A percentile compares a stretch with the other conserved stretches of the same genome.
Conservation (phyloP, 208 protist genomes). For the Lotmaria passim region DNA sequence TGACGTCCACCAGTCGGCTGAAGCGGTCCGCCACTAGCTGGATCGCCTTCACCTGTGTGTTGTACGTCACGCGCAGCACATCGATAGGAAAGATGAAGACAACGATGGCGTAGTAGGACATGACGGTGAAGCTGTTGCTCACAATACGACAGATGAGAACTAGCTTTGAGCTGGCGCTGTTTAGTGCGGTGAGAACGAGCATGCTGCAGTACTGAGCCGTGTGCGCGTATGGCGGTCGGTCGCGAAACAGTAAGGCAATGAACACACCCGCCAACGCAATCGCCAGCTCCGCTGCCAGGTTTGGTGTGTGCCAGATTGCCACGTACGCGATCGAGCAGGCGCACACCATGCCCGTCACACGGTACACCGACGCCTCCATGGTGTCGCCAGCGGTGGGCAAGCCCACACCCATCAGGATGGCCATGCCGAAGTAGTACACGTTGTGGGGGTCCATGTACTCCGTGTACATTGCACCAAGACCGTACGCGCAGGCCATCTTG, state of each 20-base stretch:
- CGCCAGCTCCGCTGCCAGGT: slow-evolving; percentile 29
- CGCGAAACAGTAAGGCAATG: slow-evolving; percentile 42
- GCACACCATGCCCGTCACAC: slow-evolving; percentile 53
- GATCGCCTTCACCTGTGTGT: slow-evolving; percentile 39
- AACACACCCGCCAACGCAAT: slow-evolving; percentile 41
- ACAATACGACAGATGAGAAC: slow-evolving; percentile 46
- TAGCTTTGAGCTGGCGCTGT: slow-evolving; percentile 29
- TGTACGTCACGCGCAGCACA: slow-evolving; percentile 44
- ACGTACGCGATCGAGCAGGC: slow-evolving; percentile 53
- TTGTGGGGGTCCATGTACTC: slow-evolving; percentile 49
- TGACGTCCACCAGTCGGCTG: slow-evolving; percentile 38
- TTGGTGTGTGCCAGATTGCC: slow-evolving; percentile 37
- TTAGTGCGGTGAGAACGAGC: slow-evolving; percentile 39
- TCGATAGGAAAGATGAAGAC: slow-evolving; percentile 73
- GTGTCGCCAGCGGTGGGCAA: slow-evolving; percentile 59
- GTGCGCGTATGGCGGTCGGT: slow-evolving; percentile 39
- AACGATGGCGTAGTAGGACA: slow-evolving; percentile 73
- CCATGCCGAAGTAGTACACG: slow-evolving; percentile 73
- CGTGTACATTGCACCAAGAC: slow-evolving; percentile 44
- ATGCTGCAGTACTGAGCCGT: slow-evolving; percentile 52
- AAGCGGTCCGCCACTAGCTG: slow-evolving; percentile 40
- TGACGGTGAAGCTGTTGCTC: slow-evolving; percentile 56
- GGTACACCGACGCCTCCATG: slow-evolving; percentile 59
- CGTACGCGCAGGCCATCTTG: slow-evolving; percentile 52
- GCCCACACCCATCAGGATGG: slow-evolving; percentile 66